Conservation (phyloP, 2,329 filamentous ascomycete species). For the Aspergillus sojae region DNA sequence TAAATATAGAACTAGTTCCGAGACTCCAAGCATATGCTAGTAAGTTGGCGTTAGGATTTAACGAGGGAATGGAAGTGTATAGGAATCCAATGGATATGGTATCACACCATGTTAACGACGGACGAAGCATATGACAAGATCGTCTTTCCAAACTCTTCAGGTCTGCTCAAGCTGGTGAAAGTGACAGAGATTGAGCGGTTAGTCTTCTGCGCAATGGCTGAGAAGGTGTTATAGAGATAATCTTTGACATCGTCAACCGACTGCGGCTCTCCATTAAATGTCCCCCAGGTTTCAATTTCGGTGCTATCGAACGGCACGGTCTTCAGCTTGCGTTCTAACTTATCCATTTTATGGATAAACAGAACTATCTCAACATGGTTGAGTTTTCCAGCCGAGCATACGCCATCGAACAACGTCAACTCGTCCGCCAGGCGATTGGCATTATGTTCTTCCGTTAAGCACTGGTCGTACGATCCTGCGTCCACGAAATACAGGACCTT, state of each 20-base stretch:
- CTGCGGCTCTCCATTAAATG: neutral
- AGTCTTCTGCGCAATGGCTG: neutral
- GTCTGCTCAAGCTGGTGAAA: neutral
- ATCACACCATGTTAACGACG: neutral
- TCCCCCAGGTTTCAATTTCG: neutral
- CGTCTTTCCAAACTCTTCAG: neutral
- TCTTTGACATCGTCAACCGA: neutral
- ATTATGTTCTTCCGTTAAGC: neutral
- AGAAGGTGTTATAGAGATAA: neutral
- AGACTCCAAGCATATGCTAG: too few relatives aligned
- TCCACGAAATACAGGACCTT: neutral
- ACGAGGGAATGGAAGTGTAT: too few relatives aligned
- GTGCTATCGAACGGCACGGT: neutral
- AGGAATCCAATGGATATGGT: too few relatives aligned
- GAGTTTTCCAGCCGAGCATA: neutral
- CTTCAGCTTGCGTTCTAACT: neutral
- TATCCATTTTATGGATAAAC: neutral
- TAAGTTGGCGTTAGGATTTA: too few relatives aligned
- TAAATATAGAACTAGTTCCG: too few relatives aligned
- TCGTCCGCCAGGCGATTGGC: neutral
- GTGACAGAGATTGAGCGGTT: neutral
- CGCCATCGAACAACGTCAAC: neutral
- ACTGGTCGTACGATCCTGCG: neutral
- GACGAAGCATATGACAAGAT: neutral
- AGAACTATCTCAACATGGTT: neutral